Evolutionary conservation across 345 rosid genomes (phyloP).

Genomic region (Eucalyptus lansdowneana): DNA sequence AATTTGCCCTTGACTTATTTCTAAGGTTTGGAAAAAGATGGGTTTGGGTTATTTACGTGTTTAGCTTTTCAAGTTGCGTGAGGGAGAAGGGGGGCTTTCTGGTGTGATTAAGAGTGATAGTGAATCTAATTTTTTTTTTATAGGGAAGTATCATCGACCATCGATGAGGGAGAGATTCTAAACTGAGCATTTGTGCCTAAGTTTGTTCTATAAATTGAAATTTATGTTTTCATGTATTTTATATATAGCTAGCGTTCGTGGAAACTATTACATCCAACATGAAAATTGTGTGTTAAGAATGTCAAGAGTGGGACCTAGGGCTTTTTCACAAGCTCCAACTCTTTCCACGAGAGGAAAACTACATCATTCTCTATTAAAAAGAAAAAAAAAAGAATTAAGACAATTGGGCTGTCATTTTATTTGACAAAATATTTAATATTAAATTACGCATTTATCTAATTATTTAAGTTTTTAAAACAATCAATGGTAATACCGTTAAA

Average conservation of each 20-base stretch:
- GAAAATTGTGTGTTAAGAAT: not conserved
- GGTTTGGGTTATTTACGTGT: not conserved
- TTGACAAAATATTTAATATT: not conserved
- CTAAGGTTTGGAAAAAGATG: not conserved
- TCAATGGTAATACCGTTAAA: rapidly evolving
- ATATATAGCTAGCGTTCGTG: rapidly evolving
- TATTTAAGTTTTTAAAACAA: no score
- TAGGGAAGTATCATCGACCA: not conserved
- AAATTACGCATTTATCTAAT: rapidly evolving
- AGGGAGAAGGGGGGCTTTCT: not conserved
- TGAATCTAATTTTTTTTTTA: not conserved
- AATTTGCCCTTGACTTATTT: not conserved
- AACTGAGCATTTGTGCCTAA: not conserved
- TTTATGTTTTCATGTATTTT: not conserved
- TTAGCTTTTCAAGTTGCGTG: not conserved
- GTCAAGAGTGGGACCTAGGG: not conserved
- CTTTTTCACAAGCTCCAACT: not conserved
- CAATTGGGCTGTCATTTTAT: not conserved
- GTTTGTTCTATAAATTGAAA: not conserved
- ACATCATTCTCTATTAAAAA: not conserved
- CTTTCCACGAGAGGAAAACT: not conserved
- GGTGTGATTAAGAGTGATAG: not conserved
- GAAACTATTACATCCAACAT: not conserved
- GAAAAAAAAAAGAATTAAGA: no score
- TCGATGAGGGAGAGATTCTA: not conserved